Evolutionary conservation across 169 alveolate species (phyloP).

Genomic region (Blepharisma undulans): DNA sequence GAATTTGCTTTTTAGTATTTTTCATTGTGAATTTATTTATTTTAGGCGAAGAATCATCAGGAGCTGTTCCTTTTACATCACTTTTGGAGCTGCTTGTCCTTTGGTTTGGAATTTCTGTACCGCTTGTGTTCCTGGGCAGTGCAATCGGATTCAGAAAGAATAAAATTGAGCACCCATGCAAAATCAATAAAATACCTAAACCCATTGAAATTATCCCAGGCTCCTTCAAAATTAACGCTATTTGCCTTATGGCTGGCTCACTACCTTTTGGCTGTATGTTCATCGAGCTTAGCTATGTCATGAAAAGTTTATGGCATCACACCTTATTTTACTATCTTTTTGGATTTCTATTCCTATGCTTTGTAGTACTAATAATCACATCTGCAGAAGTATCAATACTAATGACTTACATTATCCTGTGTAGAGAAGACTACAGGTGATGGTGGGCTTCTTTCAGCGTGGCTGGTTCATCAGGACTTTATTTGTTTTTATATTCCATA

Average conservation of each 20-base stretch:
- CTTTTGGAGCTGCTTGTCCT: constrained; percentile 65
- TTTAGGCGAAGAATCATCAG: constrained; percentile 56
- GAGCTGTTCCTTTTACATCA: constrained; percentile 70
- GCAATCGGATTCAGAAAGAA: constrained; percentile 79
- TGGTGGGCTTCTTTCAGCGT: constrained; percentile 86
- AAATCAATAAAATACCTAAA: constrained; percentile 87
- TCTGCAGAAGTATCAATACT: constrained; percentile 74
- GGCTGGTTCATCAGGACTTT: constrained; percentile 77
- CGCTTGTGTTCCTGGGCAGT: constrained; percentile 75
- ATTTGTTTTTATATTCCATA: constrained; percentile 74
- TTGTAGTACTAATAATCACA: constrained; percentile 57
- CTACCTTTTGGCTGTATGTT: constrained; percentile 55
- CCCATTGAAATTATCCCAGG: not conserved
- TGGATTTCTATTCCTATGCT: constrained; percentile 68
- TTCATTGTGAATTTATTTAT: constrained; percentile 71
- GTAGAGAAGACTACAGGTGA: constrained; percentile 75
- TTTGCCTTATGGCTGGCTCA: constrained; percentile 51
- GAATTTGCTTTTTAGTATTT: constrained; percentile 69
- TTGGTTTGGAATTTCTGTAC: constrained; percentile 85
- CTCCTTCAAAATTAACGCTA: not conserved
- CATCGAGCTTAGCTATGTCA: constrained; percentile 57
- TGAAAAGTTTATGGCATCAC: constrained; percentile 82
- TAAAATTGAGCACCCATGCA: constrained; percentile 82
- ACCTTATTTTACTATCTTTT: constrained; percentile 77
- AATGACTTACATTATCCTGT: constrained; percentile 62